A percentile compares a stretch with the other conserved stretches of the same genome.
Evolutionary conservation across 176 grass and related monocot species (phyloP).

Genomic region (barley (Hordeum vulgare)): MorexV3_pseudomolecules_assembly NC_058520.1:375041358-375041857

Average conservation of each 20-base stretch:
- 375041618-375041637: constrained; percentile 60
- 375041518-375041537: constrained; percentile 44
- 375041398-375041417: neutral
- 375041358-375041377: neutral
- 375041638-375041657: constrained; percentile 49
- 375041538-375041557: constrained; percentile 40
- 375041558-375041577: constrained; percentile 65
- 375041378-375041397: neutral
- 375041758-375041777: neutral
- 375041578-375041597: constrained; percentile 74
- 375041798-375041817: neutral
- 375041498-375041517: constrained; percentile 70
- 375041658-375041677: constrained; percentile 66
- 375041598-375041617: constrained; percentile 67
- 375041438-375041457: constrained; percentile 45
- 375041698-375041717: constrained; percentile 70
- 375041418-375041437: neutral
- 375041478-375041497: constrained; percentile 66
- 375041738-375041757: neutral
- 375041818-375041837: neutral
- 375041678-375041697: constrained; percentile 83
- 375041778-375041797: neutral
- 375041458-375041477: constrained; percentile 43
- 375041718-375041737: constrained; percentile 57
- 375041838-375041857: constrained; percentile 34